phyloP scores from a whole-genome alignment of 2,329 filamentous ascomycete species.

The Cladosporium sphaerospermum region DNA sequence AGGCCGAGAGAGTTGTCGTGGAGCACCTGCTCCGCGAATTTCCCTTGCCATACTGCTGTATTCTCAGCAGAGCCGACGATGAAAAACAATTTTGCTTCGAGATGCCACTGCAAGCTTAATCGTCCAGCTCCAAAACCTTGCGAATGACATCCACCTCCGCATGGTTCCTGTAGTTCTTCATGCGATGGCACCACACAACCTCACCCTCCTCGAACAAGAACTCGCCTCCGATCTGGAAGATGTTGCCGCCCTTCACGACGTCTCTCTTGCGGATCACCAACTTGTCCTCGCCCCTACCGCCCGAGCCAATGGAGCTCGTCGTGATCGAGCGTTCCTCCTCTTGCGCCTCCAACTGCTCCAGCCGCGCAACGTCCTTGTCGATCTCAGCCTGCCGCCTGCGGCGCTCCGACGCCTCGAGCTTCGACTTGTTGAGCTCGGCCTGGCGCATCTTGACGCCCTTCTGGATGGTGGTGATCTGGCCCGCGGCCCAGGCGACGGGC shows the following conservation, averaged over 20 bases:
- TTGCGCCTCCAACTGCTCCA: constrained; percentile 2
- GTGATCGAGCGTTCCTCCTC: neutral
- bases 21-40: too few relatives aligned
- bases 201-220: constrained; percentile 37
- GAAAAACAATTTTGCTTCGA: too few relatives aligned
- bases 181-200: constrained; percentile 38
- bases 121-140: constrained; percentile 33
- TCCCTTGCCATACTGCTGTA: too few relatives aligned
- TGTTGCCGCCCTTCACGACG: constrained; percentile 30
- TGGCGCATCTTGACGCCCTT: constrained; percentile 19
- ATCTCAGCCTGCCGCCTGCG: constrained; percentile 1
- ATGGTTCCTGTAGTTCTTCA: constrained; percentile 34
- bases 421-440: constrained; percentile 2
- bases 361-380: neutral
- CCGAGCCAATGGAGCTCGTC: neutral
- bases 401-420: constrained; percentile 4
- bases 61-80: too few relatives aligned
- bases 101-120: constrained; percentile 7
- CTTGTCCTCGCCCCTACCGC: neutral
- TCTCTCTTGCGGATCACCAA: constrained; percentile 26
- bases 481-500: constrained; percentile 24
- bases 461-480: constrained; percentile 26
- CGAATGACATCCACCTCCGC: constrained; percentile 31
- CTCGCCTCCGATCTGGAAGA: constrained; percentile 36
- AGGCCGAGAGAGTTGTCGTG: too few relatives aligned